These are phyloP conservation scores for Euphorbia tirucalli DNA, from an alignment of 345 rosid species.

Conservation along the genomic window DNA sequence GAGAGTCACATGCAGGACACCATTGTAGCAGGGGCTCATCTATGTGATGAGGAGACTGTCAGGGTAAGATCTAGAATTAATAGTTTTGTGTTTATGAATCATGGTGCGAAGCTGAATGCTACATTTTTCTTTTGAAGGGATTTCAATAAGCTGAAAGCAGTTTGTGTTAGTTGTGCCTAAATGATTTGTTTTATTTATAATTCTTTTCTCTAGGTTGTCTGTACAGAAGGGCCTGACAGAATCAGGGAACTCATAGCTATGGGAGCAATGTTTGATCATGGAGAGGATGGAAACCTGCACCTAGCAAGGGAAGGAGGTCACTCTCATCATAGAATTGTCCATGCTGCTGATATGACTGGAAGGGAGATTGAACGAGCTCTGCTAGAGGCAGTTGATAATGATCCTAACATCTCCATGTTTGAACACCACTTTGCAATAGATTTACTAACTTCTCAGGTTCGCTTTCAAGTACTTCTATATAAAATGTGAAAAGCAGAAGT, in stretches of 20 bases:
- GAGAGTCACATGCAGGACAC: slow-evolving; percentile 99
- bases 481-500: background rate
- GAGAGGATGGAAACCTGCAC: slow-evolving; percentile 94
- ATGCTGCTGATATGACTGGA: slow-evolving; percentile 99
- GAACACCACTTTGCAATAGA: slow-evolving; percentile 90
- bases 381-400: slow-evolving; percentile 67
- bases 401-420: slow-evolving; percentile 75
- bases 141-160: background rate
- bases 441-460: slow-evolving; percentile 85
- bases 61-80: slow-evolving; percentile 51
- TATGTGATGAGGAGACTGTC: slow-evolving; percentile 93
- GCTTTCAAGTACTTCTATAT: background rate
- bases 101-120: background rate
- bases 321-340: slow-evolving; percentile 89
- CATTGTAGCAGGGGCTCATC: slow-evolving; percentile 90
- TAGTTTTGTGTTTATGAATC: background rate
- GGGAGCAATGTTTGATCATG: slow-evolving; percentile 94
- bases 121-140: background rate
- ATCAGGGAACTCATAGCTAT: slow-evolving; percentile 83
- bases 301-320: slow-evolving; percentile 98
- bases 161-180: background rate
- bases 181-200: background rate
- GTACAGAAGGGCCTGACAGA: slow-evolving; percentile 97
- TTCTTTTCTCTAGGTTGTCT: slow-evolving; percentile 61
- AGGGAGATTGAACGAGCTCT: slow-evolving; percentile 96